Evolutionary conservation across 1,284 basidiomycete species (phyloP), one percentile per base, ranked within the genome.

Genomic region (Trichosporon asahii): DNA sequence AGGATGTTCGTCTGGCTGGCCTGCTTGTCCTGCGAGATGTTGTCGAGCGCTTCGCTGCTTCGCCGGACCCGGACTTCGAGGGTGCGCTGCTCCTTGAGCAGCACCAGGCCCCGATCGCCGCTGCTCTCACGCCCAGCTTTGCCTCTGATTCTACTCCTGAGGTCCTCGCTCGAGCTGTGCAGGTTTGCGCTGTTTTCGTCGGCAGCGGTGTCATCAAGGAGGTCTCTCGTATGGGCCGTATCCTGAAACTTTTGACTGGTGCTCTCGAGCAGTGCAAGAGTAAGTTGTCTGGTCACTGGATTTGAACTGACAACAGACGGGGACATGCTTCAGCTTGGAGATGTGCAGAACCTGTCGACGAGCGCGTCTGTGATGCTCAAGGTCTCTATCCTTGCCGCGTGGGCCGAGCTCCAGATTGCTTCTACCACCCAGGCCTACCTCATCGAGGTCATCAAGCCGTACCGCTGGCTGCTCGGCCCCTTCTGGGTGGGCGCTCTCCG

Each of bases 91-190:
- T 99, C 1, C 87, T 99, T n/a, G 96, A 99, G 80, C 97, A 99
- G 81, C 93, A 98, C 82, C 96, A 99, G 84, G 97, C 97, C 0
- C 96, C 97, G 0, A 97, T 99, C 71, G 96, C 96, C 1, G 94
- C 97, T 2, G 97, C 97, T 0, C 87, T 99, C n/a, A 99, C 95
- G 0, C 96, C 97, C 0, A 95, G 96, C 0, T 99, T 99, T 79
- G 92, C 93, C 3, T 87, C 91, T 0, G 97, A 99, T 79, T 94
- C 95, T 0, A 94, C 95, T 0, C 95, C 96, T 0, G 96, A 99
- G 80, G 96, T 99, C 25, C 81, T 98, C 37, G 93, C 95, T 0
- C 90, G 91, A 15, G 96, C 95, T 0, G 90, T 99, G 25, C 89
- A 95, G 78, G 92, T 96, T 14, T 98, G 96, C 77, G 97, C 96